Evolutionary conservation across 441 rosid species (phyloP), one percentile per base, ranked within the genome.

Genomic region (Mallotus repandus): DNA sequence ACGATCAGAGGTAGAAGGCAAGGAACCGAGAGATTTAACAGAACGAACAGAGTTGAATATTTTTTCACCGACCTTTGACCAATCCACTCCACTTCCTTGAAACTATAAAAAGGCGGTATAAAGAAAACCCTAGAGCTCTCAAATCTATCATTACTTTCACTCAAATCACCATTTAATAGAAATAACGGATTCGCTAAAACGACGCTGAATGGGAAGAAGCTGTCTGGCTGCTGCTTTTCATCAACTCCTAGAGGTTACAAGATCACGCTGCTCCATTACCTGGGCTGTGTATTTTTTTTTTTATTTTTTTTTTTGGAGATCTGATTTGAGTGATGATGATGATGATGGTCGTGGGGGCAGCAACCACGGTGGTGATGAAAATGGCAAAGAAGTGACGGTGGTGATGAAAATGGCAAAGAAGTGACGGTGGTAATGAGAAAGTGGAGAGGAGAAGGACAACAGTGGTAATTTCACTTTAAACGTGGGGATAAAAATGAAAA

Each of bases 41-140:
- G 97, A 92, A 67, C 92, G 91, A 8, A 95, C 98, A 62, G 99
- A 95, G 79, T 95, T 95, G 45, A 96, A 84, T 72, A 96, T 82
- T 81, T 87, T 96, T 82, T 91, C 97, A 32, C 99, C 95, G 13
- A 96, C 91, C 69, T 87, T 96, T 15, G 99, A 91, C 45, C 93
- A 88, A 90, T 93, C 98, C 99, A 93, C 93, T 32, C 88, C 94
- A 53, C 85, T 84, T 61, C 94, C 93, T 86, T 87, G 93, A 74
- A 80, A 86, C 67, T 88, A 74, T 63, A 79, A 73, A 94, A 85
- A 9, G 97, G 92, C 29, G 91, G 82, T 84, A 89, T 82, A 78
- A 89, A 91, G 76, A 92, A 89, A 80, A 88, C 81, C 85, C 91
- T 86, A 70, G 96, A 90, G 83, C 89, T 86, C 81, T 84, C 92